These are phyloP conservation scores for Fusarium sp. DNA, from an alignment of 2,329 filamentous ascomycete species.

Conservation along the genomic window DNA sequence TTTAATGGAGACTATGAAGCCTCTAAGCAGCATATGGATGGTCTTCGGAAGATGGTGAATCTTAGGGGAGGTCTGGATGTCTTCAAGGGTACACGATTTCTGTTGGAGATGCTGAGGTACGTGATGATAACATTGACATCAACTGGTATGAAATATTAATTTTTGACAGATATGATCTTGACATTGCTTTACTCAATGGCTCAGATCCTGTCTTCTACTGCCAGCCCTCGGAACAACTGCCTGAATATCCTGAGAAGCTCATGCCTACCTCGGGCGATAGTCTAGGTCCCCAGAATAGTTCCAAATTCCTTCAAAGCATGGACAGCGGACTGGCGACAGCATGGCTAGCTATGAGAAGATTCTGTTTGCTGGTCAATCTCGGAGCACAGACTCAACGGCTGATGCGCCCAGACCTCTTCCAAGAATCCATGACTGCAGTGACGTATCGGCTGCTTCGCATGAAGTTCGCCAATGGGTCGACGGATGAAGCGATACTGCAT, in stretches of 20 bases:
- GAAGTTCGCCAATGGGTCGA: constrained; percentile 46
- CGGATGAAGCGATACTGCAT: constrained; percentile 56
- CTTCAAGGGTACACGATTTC: constrained; percentile 4
- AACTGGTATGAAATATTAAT: neutral
- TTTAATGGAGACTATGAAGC: constrained; percentile 13
- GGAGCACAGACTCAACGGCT: constrained; percentile 36
- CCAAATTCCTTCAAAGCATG: constrained; percentile 11
- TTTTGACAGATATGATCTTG: constrained; percentile 14
- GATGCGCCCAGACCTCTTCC: constrained; percentile 37
- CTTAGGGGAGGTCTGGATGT: constrained; percentile 13
- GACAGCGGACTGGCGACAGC: constrained; percentile 34
- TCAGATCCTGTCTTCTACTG: constrained; percentile 3
- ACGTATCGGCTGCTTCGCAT: constrained; percentile 59
- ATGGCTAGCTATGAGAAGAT: constrained; percentile 45
- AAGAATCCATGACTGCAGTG: constrained; percentile 55
- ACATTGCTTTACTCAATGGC: constrained; percentile 10
- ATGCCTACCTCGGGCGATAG: neutral
- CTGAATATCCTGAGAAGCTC: constrained; percentile 5
- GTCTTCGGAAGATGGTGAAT: constrained; percentile 19
- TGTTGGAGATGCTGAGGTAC: constrained; percentile 20
- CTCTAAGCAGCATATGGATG: constrained; percentile 16
- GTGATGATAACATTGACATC: neutral
- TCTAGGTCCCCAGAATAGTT: neutral
- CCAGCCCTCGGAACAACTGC: constrained; percentile 4
- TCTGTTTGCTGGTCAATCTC: constrained; percentile 47